Evolutionary conservation across 2,329 filamentous ascomycete genomes (phyloP).

Genomic region (Penicillium sp.): DNA sequence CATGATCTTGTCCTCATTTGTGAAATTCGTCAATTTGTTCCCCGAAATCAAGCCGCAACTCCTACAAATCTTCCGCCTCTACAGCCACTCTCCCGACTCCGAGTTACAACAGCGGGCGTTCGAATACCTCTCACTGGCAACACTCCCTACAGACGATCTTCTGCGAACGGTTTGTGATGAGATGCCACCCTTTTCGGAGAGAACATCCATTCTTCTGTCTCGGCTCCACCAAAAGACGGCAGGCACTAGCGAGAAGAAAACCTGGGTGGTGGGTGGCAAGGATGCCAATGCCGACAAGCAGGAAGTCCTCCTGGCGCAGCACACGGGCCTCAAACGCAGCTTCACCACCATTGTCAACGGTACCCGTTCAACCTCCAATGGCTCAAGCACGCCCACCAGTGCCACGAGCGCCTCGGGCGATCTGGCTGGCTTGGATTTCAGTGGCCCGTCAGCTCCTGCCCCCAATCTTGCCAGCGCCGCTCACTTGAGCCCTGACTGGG

Average conservation of each 20-base stretch:
- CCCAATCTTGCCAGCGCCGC: slow-evolving; percentile 88
- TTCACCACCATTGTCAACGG: slow-evolving; percentile 58
- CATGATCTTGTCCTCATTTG: slow-evolving; percentile 89
- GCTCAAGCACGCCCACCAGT: slow-evolving; percentile 29
- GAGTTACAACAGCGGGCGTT: slow-evolving; percentile 95
- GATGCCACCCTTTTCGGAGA: slow-evolving; percentile 96
- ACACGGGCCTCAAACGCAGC: slow-evolving; percentile 74
- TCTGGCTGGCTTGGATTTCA: slow-evolving; percentile 77
- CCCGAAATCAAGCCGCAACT: slow-evolving; percentile 97
- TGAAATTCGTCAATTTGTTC: slow-evolving; percentile 98
- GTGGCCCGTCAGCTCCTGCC: slow-evolving; percentile 52
- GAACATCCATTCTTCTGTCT: slow-evolving; percentile 85
- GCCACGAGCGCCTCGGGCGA: slow-evolving; percentile 53
- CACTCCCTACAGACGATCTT: slow-evolving; percentile 80
- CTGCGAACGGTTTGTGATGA: slow-evolving; percentile 93
- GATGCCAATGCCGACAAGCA: slow-evolving; percentile 78
- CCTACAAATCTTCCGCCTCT: slow-evolving; percentile 80
- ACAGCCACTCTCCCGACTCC: slow-evolving; percentile 90
- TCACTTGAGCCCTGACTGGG: slow-evolving; percentile 91
- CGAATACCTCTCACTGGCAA: slow-evolving; percentile 84
- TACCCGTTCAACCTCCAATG: slow-evolving; percentile 29
- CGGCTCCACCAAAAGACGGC: slow-evolving; percentile 91
- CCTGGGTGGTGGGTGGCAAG: slow-evolving; percentile 96
- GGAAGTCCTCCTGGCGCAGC: slow-evolving; percentile 75
- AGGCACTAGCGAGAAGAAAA: slow-evolving; percentile 87